Percentiles rank a stretch among this genome's conserved stretches.
Conservation (phyloP, 208 protist genomes). For the Naegleria gruberi region DNA sequence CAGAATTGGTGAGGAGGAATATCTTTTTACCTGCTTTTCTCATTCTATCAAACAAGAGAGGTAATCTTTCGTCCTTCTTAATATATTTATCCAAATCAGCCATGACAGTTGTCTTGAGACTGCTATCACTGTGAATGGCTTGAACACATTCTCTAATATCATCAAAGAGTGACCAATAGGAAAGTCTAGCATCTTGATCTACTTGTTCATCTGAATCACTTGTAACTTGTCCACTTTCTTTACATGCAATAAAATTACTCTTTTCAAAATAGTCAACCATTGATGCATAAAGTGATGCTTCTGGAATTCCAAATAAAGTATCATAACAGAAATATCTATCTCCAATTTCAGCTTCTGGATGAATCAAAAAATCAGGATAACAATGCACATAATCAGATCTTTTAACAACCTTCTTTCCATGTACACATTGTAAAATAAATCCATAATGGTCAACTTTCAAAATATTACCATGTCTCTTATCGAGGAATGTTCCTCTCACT, state of each 20-base stretch:
- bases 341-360: background rate
- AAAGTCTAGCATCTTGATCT: background rate
- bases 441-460: conserved; percentile 15
- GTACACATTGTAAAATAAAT: conserved; percentile 1
- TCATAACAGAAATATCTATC: conserved; percentile 4
- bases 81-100: background rate
- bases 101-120: background rate
- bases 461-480: conserved; percentile 16
- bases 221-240: background rate
- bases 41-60: background rate
- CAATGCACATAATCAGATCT: background rate
- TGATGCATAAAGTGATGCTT: background rate
- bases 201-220: background rate
- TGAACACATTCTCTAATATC: conserved; percentile 3
- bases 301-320: conserved; percentile 15
- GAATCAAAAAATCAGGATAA: background rate
- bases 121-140: background rate
- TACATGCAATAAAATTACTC: background rate
- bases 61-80: background rate
- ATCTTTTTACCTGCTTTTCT: background rate
- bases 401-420: background rate
- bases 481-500: background rate
- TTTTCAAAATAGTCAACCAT: conserved; percentile 21
- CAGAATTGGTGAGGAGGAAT: conserved; percentile 23
- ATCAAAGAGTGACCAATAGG: conserved; percentile 18